A percentile compares a stretch with the other conserved stretches of the same genome.
Evolutionary conservation across 352 stramenopile species (phyloP).

Genomic region (Pythium utonaiense): DNA sequence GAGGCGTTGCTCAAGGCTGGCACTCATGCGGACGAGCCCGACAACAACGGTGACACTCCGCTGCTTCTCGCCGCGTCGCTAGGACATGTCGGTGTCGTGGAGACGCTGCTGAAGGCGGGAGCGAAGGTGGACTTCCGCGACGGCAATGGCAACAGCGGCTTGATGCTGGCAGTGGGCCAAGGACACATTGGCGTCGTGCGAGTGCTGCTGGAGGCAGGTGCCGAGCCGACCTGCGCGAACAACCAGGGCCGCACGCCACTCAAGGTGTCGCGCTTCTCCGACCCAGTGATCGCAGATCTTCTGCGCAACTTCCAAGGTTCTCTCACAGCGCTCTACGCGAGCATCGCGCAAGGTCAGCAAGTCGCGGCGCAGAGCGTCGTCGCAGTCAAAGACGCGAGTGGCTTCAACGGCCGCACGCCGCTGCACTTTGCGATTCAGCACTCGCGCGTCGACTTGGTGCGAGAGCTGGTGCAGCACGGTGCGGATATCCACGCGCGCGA

Average conservation of each 20-base stretch:
- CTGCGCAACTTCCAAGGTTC: background rate
- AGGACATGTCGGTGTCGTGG: background rate
- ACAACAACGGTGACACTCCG: background rate
- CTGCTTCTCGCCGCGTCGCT: background rate
- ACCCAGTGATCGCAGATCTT: background rate
- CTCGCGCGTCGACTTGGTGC: background rate
- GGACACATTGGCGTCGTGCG: slow-evolving; percentile 24
- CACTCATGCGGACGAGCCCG: background rate
- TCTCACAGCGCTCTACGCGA: background rate
- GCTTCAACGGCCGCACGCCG: background rate
- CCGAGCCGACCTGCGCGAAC: background rate
- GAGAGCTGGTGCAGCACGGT: background rate
- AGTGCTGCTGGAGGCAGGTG: slow-evolving; percentile 19
- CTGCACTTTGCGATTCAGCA: background rate
- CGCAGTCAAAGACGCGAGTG: background rate
- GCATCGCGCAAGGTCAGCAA: background rate
- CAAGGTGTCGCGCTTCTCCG: background rate
- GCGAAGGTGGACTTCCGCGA: slow-evolving; percentile 25
- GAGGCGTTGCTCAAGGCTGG: background rate
- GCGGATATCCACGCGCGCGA: background rate
- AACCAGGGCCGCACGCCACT: background rate
- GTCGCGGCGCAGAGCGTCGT: background rate
- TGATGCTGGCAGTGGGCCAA: slow-evolving; percentile 27
- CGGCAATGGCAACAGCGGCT: slow-evolving; percentile 9
- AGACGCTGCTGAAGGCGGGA: slow-evolving; percentile 14